Evolutionary conservation across 208 protist species (phyloP).

Genomic region (Angomonas desouzai): DNA sequence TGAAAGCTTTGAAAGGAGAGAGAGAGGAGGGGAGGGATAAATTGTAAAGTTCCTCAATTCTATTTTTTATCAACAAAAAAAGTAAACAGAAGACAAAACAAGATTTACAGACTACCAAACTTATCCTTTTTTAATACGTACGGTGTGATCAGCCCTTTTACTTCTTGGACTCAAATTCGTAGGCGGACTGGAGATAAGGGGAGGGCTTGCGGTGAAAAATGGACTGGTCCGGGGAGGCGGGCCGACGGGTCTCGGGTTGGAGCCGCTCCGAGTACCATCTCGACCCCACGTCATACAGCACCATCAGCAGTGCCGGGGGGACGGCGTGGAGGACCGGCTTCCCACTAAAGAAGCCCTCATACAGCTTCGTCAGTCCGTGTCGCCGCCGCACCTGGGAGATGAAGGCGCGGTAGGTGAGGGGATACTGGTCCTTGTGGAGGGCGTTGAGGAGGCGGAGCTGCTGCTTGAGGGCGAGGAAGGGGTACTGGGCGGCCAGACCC

Average conservation of each 20-base stretch:
- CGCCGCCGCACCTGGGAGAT: constrained; percentile 49
- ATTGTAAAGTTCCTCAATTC: too few species aligned
- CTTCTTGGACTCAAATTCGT: constrained; percentile 42
- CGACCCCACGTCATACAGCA: constrained; percentile 47
- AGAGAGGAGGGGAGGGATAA: not conserved
- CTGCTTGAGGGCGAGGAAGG: constrained; percentile 55
- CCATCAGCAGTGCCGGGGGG: constrained; percentile 63
- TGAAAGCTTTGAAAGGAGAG: not conserved
- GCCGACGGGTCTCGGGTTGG: constrained; percentile 37
- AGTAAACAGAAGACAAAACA: not conserved
- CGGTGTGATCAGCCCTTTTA: not conserved
- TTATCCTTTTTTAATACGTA: not conserved
- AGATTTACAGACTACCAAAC: not conserved
- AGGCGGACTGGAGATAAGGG: constrained; percentile 16
- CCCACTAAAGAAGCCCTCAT: constrained; percentile 75
- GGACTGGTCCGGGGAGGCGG: constrained; percentile 38
- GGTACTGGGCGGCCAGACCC: constrained; percentile 56
- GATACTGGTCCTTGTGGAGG: constrained; percentile 33
- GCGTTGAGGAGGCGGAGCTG: constrained; percentile 56
- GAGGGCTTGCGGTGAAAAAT: constrained; percentile 18
- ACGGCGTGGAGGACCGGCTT: constrained; percentile 66
- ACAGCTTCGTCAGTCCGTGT: constrained; percentile 76
- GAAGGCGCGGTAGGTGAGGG: constrained; percentile 52
- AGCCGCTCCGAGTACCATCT: constrained; percentile 67
- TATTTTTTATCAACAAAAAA: not conserved